Conservation (phyloP, 192 early-diverging fungal genomes). For the Coemansia sp. region DNA sequence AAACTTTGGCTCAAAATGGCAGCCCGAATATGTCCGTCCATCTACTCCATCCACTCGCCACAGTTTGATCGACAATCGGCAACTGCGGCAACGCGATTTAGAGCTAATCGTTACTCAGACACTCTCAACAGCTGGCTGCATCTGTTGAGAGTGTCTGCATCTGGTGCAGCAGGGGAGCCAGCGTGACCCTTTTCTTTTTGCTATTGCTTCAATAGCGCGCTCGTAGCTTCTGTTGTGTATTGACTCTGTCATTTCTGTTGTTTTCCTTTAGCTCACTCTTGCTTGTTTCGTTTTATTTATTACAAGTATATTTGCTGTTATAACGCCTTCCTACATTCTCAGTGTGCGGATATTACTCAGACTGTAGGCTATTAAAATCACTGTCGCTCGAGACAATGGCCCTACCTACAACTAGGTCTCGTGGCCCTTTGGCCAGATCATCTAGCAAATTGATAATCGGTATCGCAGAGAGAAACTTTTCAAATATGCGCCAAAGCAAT, state of each 20-base stretch:
- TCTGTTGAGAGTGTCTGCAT: background rate
- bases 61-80: background rate
- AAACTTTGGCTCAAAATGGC: too few relatives aligned
- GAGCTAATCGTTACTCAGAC: background rate
- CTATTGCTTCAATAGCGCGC: background rate
- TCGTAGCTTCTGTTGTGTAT: background rate
- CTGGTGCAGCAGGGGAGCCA: background rate
- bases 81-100: background rate
- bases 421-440: background rate
- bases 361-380: background rate
- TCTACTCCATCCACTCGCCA: background rate
- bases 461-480: background rate
- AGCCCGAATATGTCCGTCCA: too few relatives aligned
- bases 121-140: background rate
- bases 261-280: background rate
- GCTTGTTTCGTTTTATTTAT: background rate
- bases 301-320: background rate
- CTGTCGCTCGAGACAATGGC: background rate
- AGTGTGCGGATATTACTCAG: too few relatives aligned
- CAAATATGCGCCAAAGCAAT: background rate
- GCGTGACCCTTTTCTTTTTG: background rate
- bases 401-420: background rate
- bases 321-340: too few relatives aligned
- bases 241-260: background rate
- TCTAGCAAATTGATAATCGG: background rate